Evolutionary conservation across 257 asterid genomes (phyloP).

Genomic region (Nemophila menziesii): DNA sequence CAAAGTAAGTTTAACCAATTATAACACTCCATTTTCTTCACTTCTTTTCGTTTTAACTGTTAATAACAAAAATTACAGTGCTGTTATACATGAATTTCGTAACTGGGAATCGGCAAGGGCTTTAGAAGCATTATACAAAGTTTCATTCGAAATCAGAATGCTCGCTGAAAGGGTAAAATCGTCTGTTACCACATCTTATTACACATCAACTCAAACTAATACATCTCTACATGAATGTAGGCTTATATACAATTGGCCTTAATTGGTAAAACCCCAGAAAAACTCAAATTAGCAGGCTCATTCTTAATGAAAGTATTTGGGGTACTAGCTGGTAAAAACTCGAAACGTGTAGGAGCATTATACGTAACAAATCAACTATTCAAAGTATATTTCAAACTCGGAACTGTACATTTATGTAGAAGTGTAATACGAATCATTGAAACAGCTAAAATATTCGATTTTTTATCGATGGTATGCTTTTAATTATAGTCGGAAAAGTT

Average conservation of each 20-base stretch:
- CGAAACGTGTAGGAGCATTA: slow-evolving; percentile 90
- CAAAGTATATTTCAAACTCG: slow-evolving; percentile 89
- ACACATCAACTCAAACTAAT: slow-evolving; percentile 10
- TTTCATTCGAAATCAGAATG: slow-evolving; percentile 80
- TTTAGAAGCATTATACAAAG: slow-evolving; percentile 69
- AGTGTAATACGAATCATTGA: slow-evolving; percentile 96
- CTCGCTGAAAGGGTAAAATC: slow-evolving; percentile 87
- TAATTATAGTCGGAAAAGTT: slow-evolving; percentile 56
- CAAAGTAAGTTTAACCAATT: slow-evolving; percentile 56
- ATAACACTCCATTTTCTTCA: slow-evolving; percentile 1
- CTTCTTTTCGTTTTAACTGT: slow-evolving; percentile 19
- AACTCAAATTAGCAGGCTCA: slow-evolving; percentile 90
- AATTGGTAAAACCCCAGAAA: slow-evolving; percentile 76
- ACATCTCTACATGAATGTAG: slow-evolving; percentile 37
- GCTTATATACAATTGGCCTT: slow-evolving; percentile 88
- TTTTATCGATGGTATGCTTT: slow-evolving; percentile 69
- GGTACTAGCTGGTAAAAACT: slow-evolving; percentile 90
- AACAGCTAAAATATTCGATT: slow-evolving; percentile 85
- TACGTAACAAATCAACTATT: slow-evolving; percentile 91
- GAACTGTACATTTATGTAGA: slow-evolving; percentile 86
- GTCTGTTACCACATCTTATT: too few species aligned
- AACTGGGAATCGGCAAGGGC: slow-evolving; percentile 99
- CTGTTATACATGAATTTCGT: slow-evolving; percentile 92
- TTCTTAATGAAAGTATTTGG: slow-evolving; percentile 96
- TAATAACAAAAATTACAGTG: slow-evolving; percentile 55